Base-by-base conservation (phyloP, 2,329 filamentous ascomycete species). In the Paramyrothecium roridum region DNA sequence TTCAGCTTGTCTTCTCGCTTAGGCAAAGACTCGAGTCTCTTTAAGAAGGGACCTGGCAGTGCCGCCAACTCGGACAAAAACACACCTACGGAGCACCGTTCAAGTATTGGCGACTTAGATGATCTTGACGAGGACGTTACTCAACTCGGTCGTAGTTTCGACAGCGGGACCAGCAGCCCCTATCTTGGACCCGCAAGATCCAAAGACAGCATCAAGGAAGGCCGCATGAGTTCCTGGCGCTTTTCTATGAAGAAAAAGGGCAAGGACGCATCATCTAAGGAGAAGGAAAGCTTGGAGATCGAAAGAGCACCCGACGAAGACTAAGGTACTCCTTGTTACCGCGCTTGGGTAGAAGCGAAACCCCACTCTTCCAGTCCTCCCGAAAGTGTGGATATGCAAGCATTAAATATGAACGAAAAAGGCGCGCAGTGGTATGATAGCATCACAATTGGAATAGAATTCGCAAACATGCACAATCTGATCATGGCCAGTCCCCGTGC, bases 201-300 rank as follows among this genome's bases (percentile, higher is more conserved):
- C 23, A 76, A 70, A 57, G 73, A 77, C 47, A 69, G 68, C 23
- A 50, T 57, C 4, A 79, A 76, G 60, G 79, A 80, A 52, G 71
- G 78, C 52, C 77, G 82, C 63, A 78, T 80, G 56, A 76, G 74
- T 12, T 73, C 73, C 46, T 82, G 80, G 77, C 76, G 81, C 61
- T 83, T 83, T 66, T 78, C 80, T 47, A 83, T 83, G 65, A 84
- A 83, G 71, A 85, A 84, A 73, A 84, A 82, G 68, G 80, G 76
- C 59, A 82, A 78, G 61, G 80, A 83, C n/a, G 26, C 26, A 30
- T 53, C 60, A 10, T 49, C 56, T n/a, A 73, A 65, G 61, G 72
- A 74, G 55, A 82, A 80, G 71, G 81, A 83, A 62, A 82, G 80
- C 60, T 62, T 80, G 59, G 82, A 85, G 48, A 65, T 80, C 23